phyloP scores from a whole-genome alignment of 495 filamentous ascomycete species.

The Cladorrhinum samala region DNA sequence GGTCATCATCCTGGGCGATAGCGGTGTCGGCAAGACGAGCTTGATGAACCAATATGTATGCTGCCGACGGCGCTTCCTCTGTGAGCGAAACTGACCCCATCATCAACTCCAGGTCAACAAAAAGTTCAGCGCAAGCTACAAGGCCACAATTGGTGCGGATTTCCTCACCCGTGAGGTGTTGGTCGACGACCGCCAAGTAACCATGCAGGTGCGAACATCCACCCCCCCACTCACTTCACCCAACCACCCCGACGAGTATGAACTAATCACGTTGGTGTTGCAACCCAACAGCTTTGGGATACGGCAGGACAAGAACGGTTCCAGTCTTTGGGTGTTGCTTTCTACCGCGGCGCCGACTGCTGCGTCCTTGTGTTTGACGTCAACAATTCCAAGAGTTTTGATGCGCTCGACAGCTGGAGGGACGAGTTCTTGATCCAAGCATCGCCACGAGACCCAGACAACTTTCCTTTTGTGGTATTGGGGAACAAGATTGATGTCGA shows the following conservation, averaged over 20 bases:
- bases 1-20: constrained; percentile 98
- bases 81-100: constrained; percentile 7
- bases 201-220: constrained; percentile 81
- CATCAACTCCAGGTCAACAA: constrained; percentile 78
- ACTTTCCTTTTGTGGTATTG: constrained; percentile 95
- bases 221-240: neutral
- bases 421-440: constrained; percentile 99
- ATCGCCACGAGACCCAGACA: constrained; percentile 91
- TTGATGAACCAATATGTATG: constrained; percentile 99
- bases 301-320: constrained; percentile 97
- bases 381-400: constrained; percentile 98
- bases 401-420: constrained; percentile 95
- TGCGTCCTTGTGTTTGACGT: constrained; percentile 98
- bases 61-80: constrained; percentile 28
- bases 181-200: constrained; percentile 93
- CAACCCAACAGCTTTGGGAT: constrained; percentile 80
- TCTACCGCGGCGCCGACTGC: constrained; percentile 97
- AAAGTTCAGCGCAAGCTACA: constrained; percentile 99
- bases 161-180: constrained; percentile 98
- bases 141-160: constrained; percentile 97
- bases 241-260: neutral
- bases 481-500: constrained; percentile 99
- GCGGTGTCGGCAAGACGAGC: constrained; percentile 97
- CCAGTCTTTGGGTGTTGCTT: constrained; percentile 94
- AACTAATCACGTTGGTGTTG: too few species aligned